Percentiles rank a stretch among this genome's conserved stretches.
phyloP scores from a whole-genome alignment of 2,329 filamentous ascomycete genomes.

The Coniella vitis region DNA sequence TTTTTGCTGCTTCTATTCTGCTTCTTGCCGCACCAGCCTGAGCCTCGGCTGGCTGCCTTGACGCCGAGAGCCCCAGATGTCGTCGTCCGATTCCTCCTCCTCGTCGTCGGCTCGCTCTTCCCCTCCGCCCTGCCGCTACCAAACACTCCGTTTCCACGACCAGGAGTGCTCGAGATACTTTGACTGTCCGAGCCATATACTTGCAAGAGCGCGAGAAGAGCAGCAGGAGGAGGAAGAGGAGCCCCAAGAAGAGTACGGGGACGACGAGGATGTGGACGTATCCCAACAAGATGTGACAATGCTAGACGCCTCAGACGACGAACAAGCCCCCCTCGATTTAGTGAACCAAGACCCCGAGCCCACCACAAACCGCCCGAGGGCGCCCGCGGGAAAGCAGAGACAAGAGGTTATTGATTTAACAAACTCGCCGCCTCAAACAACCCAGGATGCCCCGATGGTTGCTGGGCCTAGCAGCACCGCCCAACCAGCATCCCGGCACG shows the following conservation, averaged over 20 bases:
- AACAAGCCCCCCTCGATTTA: too few relatives aligned
- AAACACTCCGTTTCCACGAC: slow-evolving; percentile 31
- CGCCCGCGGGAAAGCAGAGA: not conserved
- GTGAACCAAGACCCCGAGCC: not conserved
- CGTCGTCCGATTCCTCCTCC: slow-evolving; percentile 13
- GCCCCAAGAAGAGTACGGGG: not conserved
- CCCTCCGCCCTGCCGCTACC: slow-evolving; percentile 29
- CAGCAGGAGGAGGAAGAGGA: slow-evolving; percentile 25
- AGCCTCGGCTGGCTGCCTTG: not conserved
- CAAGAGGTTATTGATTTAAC: slow-evolving; percentile 11
- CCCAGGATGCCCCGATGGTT: not conserved
- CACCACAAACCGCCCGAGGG: slow-evolving; percentile 1
- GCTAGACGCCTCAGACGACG: too few relatives aligned
- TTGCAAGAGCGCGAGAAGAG: slow-evolving; percentile 26
- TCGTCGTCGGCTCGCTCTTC: slow-evolving; percentile 4
- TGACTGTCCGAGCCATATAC: slow-evolving; percentile 41
- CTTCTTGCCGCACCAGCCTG: too few relatives aligned
- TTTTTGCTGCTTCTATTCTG: not conserved
- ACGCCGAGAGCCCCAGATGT: slow-evolving; percentile 11
- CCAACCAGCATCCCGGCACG: not conserved
- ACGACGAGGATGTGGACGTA: slow-evolving; percentile 4
- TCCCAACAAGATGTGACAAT: not conserved
- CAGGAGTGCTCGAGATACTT: slow-evolving; percentile 41
- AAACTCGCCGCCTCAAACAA: not conserved
- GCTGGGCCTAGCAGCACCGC: not conserved